Percentiles rank a stretch among this genome's conserved stretches.
Evolutionary conservation across 345 rosid species (phyloP).

Genomic region (Gossypioides kirkii): DNA sequence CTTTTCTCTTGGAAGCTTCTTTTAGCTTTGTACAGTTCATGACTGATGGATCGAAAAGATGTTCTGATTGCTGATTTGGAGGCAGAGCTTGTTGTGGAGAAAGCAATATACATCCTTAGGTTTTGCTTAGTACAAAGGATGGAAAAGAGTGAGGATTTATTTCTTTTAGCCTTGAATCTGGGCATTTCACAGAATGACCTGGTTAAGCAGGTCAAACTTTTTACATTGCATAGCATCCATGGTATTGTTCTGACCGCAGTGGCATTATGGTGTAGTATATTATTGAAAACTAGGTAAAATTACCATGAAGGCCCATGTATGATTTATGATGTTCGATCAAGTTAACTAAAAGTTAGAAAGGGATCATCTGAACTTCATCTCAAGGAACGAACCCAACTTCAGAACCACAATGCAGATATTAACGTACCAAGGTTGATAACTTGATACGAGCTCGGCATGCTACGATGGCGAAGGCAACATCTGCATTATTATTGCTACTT

Average conservation of each 20-base stretch:
- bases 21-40: constrained; percentile 14
- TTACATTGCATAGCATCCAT: background rate
- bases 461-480: background rate
- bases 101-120: too few relatives aligned
- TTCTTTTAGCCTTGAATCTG: background rate
- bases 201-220: background rate
- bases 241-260: background rate
- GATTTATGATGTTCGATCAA: background rate
- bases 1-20: background rate
- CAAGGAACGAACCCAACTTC: background rate
- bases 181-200: background rate
- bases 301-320: background rate
- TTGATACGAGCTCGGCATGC: too few relatives aligned
- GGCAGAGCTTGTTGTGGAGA: too few relatives aligned
- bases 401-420: background rate
- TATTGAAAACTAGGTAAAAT: background rate
- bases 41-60: background rate
- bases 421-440: background rate
- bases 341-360: background rate
- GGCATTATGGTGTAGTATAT: background rate
- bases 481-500: background rate
- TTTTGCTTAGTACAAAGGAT: too few relatives aligned
- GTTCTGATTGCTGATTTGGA: constrained; percentile 11
- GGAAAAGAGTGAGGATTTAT: background rate
- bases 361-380: background rate